Percentiles rank a stretch among this genome's conserved stretches.
Evolutionary conservation across 2,329 filamentous ascomycete species (phyloP).

Genomic region (Aspergillus flavus): DNA sequence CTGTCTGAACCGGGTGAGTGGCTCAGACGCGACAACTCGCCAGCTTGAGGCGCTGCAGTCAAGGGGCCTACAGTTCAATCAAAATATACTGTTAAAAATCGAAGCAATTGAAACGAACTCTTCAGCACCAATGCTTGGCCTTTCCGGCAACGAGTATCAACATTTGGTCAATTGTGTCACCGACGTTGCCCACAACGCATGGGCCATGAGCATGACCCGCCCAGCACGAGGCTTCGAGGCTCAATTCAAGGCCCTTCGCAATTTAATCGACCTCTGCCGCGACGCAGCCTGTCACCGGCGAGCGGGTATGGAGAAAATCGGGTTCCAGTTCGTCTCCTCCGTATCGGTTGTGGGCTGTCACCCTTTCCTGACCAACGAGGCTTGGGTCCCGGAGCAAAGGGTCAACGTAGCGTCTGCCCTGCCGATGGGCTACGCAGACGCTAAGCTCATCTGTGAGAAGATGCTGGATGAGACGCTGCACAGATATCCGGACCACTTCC

Average conservation of each 20-base stretch:
- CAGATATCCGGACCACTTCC: conserved; percentile 45
- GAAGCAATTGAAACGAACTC: conserved; percentile 54
- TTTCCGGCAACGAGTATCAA: conserved; percentile 44
- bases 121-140: conserved; percentile 52
- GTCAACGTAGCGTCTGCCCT: conserved; percentile 46
- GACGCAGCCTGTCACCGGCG: conserved; percentile 27
- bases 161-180: conserved; percentile 44
- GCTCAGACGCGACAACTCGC: conserved; percentile 25
- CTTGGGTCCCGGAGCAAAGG: conserved; percentile 49
- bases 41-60: conserved; percentile 38
- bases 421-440: conserved; percentile 54
- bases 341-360: conserved; percentile 44
- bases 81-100: conserved; percentile 37
- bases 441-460: conserved; percentile 54
- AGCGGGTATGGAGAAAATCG: conserved; percentile 19
- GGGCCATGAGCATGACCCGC: conserved; percentile 29
- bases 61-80: conserved; percentile 26
- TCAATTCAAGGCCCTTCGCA: conserved; percentile 50
- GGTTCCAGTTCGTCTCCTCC: conserved; percentile 47
- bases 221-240: conserved; percentile 21
- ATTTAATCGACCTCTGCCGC: conserved; percentile 51
- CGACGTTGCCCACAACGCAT: conserved; percentile 44
- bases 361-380: conserved; percentile 23
- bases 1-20: conserved; percentile 51
- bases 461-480: conserved; percentile 55